Base-by-base conservation (phyloP, 768 basidiomycete genomes). In the Tylopilus rubrobrunneus region DNA sequence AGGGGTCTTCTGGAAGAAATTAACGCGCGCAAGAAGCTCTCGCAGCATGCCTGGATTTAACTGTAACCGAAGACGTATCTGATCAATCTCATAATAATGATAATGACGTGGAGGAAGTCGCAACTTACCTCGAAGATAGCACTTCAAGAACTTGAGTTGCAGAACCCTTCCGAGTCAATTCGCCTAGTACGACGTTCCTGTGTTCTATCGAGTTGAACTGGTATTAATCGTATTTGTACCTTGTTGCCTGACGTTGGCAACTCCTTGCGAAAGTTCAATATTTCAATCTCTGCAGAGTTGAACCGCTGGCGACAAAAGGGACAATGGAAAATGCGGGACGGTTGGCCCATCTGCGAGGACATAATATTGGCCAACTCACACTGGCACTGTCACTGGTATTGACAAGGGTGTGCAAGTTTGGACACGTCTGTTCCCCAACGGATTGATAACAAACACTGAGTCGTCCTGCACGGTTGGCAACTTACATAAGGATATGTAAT, bases 31-130 rank as follows among this genome's bases (percentile, higher is more conserved):
- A 29, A 60, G 48, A 52, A 47, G 43, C 11, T 49, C 48, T 33
- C 27, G 41, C 25, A 64, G 21, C 56, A 63, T 59, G 40, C 43
- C 36, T 33, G 27, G 19, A 28, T 17, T 25, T 7, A 1, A 23
- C 11, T 27, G 17, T 37, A 7, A 27, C 2, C 2, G 39, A n/a
- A 31, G 14, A 37, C 7, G 31, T 48, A 10, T 31, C 45, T 36
- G 27, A 31, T 41, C 9, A 47, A 28, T 40, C 23, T 8, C 17
- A 48, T 41, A 11, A 17, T 37, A 15, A 37, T 17, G 36, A 17
- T 17, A 37, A 37, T 37, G 36, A 17, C 36, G 34, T 36, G 7
- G 14, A 15, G 14, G 31, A 31, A 31, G 31, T 31, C 31, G 31
- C 31, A 7, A 31, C 31, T 31, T 11, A 31, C 31, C 10, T 31